Evolutionary conservation across 192 early-diverging fungal species (phyloP), one percentile per base, ranked within the genome.

Genomic region (Podila epicladia): DNA sequence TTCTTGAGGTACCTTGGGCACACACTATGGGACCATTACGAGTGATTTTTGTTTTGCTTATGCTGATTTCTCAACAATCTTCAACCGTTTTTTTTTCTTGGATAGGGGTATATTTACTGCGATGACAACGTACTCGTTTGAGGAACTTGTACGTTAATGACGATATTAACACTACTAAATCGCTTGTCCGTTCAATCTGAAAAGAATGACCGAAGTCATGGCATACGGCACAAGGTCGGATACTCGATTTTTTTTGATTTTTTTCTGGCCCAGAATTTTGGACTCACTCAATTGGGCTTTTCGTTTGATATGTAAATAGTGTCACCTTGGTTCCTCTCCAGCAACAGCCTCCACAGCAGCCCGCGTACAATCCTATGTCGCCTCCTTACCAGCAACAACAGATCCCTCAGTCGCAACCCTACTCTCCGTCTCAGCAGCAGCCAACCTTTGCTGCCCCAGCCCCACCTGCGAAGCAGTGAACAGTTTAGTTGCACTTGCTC

Each of bases 151-250:
- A 17, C 41, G 3, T 4, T 15, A 45, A 45, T 15, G 41, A 45
- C 41, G 41, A 45, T 17, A 17, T 15, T 15, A 45, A 45, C 4
- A 45, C 41, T 8, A 15, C 41, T 45, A 17, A 41, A 15, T 13
- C 15, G 41, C 15, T 17, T 45, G 41, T 45, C 41, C 41, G 8
- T 17, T 45, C 41, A 45, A 13, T 45, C 41, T 45, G 41, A 15
- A 45, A 65, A 48, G 53, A 49, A 80, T 80, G 77, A 80, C 77
- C 5, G 77, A 80, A 59, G 71, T 80, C 20, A 80, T 80, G 77
- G 71, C 71, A 20, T 80, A 80, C 26, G 77, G 77, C 15, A 80
- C 77, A 11, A 48, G 29, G 33, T 22, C 38, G 12, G 20, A 4
- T 26, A 13, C 31, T 32, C 4, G 8, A 45, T 24, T 28, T 51